phyloP scores from a whole-genome alignment of 495 filamentous ascomycete genomes.

The Lasiosphaeriaceae sp. region DNA sequence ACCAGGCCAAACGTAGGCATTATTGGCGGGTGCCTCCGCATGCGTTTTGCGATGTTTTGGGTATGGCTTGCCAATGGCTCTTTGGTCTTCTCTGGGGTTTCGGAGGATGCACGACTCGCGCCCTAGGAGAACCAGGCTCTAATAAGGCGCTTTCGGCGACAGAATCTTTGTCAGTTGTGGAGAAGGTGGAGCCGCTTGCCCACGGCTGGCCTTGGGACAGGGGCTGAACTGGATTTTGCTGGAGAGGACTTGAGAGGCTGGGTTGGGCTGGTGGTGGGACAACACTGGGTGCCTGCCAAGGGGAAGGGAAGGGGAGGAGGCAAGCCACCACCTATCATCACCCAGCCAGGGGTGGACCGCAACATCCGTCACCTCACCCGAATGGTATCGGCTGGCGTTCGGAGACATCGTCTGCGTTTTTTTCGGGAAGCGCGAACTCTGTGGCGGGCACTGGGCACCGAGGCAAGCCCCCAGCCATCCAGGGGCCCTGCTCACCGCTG shows the following conservation, averaged over 20 bases:
- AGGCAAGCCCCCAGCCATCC: too few species aligned
- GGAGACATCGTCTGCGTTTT: background rate
- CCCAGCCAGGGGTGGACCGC: too few species aligned
- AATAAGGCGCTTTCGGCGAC: background rate
- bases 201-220: background rate
- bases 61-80: background rate
- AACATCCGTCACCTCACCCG: too few species aligned
- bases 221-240: background rate
- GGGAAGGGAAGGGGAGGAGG: background rate
- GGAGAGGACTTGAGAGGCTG: too few species aligned
- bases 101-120: background rate
- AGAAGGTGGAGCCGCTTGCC: background rate
- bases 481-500: too few species aligned
- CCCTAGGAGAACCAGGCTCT: background rate
- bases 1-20: too few species aligned
- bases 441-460: too few species aligned
- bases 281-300: background rate
- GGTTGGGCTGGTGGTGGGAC: too few species aligned
- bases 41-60: background rate
- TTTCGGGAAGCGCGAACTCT: background rate
- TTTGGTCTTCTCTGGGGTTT: background rate
- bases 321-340: too few species aligned
- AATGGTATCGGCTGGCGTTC: too few species aligned
- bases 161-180: background rate
- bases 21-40: too few species aligned